Evolutionary conservation across 1,139 yeast genomes (phyloP), one percentile per base, ranked within the genome.

Genomic region (Zygotorulaspora mrakii): DNA sequence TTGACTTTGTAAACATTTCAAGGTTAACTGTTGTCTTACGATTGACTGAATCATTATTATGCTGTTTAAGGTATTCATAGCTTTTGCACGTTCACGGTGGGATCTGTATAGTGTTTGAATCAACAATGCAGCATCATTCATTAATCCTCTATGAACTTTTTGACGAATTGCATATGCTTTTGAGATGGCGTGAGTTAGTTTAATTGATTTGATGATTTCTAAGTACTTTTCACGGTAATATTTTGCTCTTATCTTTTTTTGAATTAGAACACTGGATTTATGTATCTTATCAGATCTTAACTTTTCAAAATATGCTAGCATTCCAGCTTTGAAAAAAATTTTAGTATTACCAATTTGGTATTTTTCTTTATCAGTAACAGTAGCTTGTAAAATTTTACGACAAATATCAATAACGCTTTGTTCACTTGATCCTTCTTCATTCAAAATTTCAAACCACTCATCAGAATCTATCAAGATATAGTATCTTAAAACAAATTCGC

Each of bases 311-410:
- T 82, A 82, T 13, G 97, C 98, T 59, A 91, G 73, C 73, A 91
- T 87, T 56, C 98, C 98, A 26, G 96, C 95, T 62, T 89, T 88
- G 72, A 91, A 91, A 66, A 91, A 91, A 35, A 91, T 87, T 64
- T 91, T 91, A 28, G 96, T 84, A 54, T 80, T 76, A 67, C 94
- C 94, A 49, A 86, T 71, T 66, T 91, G 97, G 61, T 82, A 89
- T 56, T 83, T 85, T 37, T 71, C 70, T 35, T 63, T 65, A 52
- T 82, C 82, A 22, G 79, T 74, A 37, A 86, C 78, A 33, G 84
- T 77, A 25, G 71, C 67, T 36, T 70, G 67, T 57, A 91, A 70
- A 47, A 91, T 85, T 35, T 72, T 72, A 55, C 77, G 70, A 56
- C 96, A 85, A 41, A 86, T 71, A 5, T 66, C 74, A 46, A 77